Evolutionary conservation across 257 asterid species (phyloP).

Genomic region (Jasminum sambac): DNA sequence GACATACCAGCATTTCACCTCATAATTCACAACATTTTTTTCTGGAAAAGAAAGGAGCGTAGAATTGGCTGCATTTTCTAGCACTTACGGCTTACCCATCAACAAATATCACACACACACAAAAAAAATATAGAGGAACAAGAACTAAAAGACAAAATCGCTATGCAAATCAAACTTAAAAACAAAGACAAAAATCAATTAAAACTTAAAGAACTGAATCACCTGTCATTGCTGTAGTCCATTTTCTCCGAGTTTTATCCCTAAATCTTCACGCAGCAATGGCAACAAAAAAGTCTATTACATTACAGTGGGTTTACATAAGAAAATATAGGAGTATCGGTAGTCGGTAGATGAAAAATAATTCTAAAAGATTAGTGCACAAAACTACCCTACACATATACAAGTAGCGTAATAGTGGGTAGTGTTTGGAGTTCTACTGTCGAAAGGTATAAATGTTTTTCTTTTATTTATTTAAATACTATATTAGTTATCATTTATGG

Average conservation of each 20-base stretch:
- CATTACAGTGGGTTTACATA: not conserved
- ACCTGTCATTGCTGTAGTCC: slow-evolving; percentile 54
- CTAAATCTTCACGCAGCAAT: slow-evolving; percentile 11
- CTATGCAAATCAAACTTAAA: not conserved
- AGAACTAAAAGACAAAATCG: slow-evolving; percentile 19
- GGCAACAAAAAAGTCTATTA: not conserved
- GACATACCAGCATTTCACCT: slow-evolving; percentile 24
- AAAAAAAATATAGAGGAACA: not conserved
- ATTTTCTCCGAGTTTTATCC: slow-evolving; percentile 25
- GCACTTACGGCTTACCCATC: slow-evolving; percentile 24
- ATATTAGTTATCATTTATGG: too few relatives aligned
- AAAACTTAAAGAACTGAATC: slow-evolving; percentile 30
- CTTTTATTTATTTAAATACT: too few relatives aligned
- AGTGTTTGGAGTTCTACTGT: slow-evolving; percentile 17
- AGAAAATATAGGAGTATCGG: slow-evolving; percentile 22
- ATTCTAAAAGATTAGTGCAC: slow-evolving; percentile 5
- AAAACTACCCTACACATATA: slow-evolving; percentile 27
- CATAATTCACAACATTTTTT: not conserved
- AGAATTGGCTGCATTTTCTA: slow-evolving; percentile 12
- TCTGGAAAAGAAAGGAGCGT: not conserved
- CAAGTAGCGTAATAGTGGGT: slow-evolving; percentile 29
- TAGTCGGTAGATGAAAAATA: slow-evolving; percentile 6
- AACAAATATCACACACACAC: not conserved
- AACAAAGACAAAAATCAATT: not conserved
- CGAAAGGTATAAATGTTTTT: too few relatives aligned